Base-by-base conservation (phyloP, 2,329 filamentous ascomycete species). In the Xylariaceae sp. region DNA sequence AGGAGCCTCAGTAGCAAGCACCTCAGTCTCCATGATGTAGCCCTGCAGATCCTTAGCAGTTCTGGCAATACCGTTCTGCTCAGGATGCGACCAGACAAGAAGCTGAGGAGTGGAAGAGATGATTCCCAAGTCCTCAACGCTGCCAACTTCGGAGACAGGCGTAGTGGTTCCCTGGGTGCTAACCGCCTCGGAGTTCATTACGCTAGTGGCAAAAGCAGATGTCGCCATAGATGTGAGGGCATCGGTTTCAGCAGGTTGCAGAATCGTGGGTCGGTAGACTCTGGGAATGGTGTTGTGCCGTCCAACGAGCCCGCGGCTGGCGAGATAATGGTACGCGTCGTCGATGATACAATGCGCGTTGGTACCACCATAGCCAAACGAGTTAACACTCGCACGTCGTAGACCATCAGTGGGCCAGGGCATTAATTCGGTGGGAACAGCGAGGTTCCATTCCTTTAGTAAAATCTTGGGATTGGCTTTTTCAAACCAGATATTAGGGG, bases 311-410 rank as follows among this genome's bases (percentile, higher is more conserved):
- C 66, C 64, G 45, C 64, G 68, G 30, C 64, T 64, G 13, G 55
- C 55, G 49, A 71, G 64, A 37, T 71, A 71, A 57, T 68, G 56
- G 53, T 67, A 67, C 34, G 69, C 70, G 58, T 71, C 70, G 52
- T 74, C 72, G 37, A 75, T 51, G 53, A 74, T 70, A 49, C 67
- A 67, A 58, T 75, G 73, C 11, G 66, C 70, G 50, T 75, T 75
- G 15, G 71, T 70, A 37, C 73, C 73, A 53, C 73, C 73, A 60
- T 68, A 75, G 13, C 74, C 73, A 51, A 74, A 75, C 5, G 66
- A 70, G 62, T 74, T 74, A 47, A 75, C 67, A 61, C 67, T 70
- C 7, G 66, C 71, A 50, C 73, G 66, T 15, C 70, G 70, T 8
- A 71, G 54, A 17, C 67, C 68, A 45, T 68, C 55, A 1, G 61